phyloP scores from a whole-genome alignment of 345 rosid genomes.

The Physaria fendleri region DNA sequence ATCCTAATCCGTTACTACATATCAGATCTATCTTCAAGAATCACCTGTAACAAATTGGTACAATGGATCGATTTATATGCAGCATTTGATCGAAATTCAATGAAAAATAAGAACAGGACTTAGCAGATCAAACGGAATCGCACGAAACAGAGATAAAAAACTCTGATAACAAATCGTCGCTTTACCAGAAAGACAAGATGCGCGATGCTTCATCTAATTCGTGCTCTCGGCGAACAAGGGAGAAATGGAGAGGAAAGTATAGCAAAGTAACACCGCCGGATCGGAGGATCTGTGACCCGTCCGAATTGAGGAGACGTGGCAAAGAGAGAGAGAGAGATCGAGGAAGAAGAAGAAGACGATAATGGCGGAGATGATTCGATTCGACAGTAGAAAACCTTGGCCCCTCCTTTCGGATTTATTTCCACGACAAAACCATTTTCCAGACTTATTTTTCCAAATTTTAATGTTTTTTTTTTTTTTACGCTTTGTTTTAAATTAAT shows the following conservation, averaged over 20 bases:
- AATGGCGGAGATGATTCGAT: conserved; percentile 32
- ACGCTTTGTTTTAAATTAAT: background rate
- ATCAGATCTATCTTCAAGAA: conserved; percentile 19
- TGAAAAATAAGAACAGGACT: background rate
- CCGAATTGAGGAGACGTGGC: conserved; percentile 17
- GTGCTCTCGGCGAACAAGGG: background rate
- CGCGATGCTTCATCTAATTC: background rate
- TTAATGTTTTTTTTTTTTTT: background rate
- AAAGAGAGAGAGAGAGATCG: conserved; percentile 20
- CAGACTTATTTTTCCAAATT: conserved; percentile 11
- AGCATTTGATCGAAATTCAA: conserved; percentile 18
- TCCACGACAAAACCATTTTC: conserved; percentile 31
- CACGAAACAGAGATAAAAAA: conserved; percentile 5
- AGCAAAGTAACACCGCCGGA: conserved; percentile 27
- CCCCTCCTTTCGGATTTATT: conserved; percentile 23
- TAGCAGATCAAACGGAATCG: conserved; percentile 7
- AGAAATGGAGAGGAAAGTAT: conserved; percentile 3
- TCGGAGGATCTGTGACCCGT: conserved; percentile 22
- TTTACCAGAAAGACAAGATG: background rate
- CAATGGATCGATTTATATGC: background rate
- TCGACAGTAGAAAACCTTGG: conserved; percentile 31
- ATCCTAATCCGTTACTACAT: conserved; percentile 6
- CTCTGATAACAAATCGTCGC: conserved; percentile 14
- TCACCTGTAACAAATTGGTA: conserved; percentile 4
- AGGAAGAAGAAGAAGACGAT: conserved; percentile 8